Conservation (phyloP, 2,329 filamentous ascomycete genomes). For the Orbilia javanica region DNA sequence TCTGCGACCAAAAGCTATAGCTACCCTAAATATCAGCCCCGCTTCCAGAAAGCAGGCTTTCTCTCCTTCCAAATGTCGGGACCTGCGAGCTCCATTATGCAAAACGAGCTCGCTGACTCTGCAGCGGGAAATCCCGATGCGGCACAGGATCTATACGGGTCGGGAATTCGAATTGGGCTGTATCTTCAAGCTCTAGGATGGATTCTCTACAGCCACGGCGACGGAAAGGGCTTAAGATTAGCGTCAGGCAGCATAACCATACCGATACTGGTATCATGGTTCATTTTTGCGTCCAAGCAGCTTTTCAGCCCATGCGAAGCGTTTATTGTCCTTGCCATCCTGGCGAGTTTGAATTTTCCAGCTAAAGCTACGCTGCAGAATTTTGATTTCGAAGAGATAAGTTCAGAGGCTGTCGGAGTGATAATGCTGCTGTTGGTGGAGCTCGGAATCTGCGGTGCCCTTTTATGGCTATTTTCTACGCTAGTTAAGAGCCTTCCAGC, state of each 20-base stretch:
- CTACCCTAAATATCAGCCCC: conserved; percentile 14
- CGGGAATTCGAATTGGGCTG: conserved; percentile 26
- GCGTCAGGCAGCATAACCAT: conserved; percentile 30
- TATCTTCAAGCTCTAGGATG: conserved; percentile 30
- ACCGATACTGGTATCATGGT: conserved; percentile 27
- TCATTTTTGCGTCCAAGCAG: conserved; percentile 29
- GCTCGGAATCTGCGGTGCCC: conserved; percentile 21
- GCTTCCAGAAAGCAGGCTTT: neutral
- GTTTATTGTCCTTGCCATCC: conserved; percentile 25
- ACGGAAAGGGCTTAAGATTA: conserved; percentile 17
- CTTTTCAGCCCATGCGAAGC: conserved; percentile 37
- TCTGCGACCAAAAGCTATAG: conserved; percentile 2
- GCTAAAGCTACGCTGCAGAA: conserved; percentile 5
- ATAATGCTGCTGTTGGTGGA: conserved; percentile 21
- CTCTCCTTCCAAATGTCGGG: conserved; percentile 6
- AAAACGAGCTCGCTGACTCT: conserved; percentile 2
- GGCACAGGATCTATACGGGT: conserved; percentile 32
- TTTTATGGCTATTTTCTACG: conserved; percentile 21
- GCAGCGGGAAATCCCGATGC: conserved; percentile 30
- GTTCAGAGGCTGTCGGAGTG: conserved; percentile 2
- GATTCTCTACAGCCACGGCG: conserved; percentile 5
- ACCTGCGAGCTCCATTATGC: conserved; percentile 1
- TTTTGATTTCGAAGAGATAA: neutral
- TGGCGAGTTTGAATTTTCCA: conserved; percentile 18
- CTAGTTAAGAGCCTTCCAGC: conserved; percentile 28